Base-by-base conservation (phyloP, 2,329 filamentous ascomycete species). In the Mollisiaceae sp. region DNA sequence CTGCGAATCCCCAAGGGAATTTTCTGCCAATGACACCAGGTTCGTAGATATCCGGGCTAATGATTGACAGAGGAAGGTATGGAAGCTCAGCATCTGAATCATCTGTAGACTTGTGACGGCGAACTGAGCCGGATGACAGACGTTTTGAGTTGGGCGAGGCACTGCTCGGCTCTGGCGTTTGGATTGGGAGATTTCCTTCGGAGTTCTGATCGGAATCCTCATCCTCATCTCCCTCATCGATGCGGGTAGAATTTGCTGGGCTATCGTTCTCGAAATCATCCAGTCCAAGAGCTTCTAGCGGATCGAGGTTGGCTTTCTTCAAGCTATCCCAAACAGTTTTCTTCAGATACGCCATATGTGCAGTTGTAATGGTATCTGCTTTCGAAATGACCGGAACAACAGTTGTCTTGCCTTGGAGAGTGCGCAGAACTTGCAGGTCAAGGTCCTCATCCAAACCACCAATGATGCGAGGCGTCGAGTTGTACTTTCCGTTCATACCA, bases 1-100 rank as follows among this genome's bases (percentile, higher is more conserved):
- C 93, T 4, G 95, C 95, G 72, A 97, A 96, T 8, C 95, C 95
- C 95, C 95, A 99, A 0, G 95, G 92, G 77, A 98, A 99, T 70
- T 90, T 89, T 66, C 95, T 91, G 55, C 95, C 95, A 66, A 97
- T 81, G 18, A 91, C 83, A 38, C 85, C 86, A 9, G 90, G 89
- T 73, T 96, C 92, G 79, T 98, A 97, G 50, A 92, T 86, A 77
- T 99, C 95, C 0, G 95, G 95, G 68, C 93, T 97, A 76, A 99
- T 91, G 76, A 97, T 92, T 47, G 93, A 97, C 75, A 98, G 88
- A 0, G 95, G 95, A 32, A 97, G 82, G 76, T 92, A 91, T 0
- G 92, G 92, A 12, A 81, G 77, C 71, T 88, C 86, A 71, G 78
- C 82, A 80, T 62, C 81, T 79, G 62, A 79, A 73, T 64, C 82